Conservation (phyloP, 352 stramenopile genomes). For the Pythium apleroticum region DNA sequence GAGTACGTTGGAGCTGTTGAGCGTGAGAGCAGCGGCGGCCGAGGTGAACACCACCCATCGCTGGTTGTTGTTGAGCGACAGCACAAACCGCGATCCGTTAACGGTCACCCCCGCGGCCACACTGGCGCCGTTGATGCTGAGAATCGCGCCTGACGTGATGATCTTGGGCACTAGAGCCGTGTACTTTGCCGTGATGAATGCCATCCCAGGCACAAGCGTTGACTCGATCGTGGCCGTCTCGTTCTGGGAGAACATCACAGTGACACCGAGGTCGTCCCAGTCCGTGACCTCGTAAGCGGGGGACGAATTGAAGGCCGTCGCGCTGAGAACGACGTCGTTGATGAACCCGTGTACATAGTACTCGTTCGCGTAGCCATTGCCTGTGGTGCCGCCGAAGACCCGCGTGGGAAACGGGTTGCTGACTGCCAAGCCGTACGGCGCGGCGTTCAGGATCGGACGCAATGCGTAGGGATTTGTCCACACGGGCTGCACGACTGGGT, state of each 20-base stretch:
- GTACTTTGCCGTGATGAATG: constrained; percentile 58
- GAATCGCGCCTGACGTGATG: constrained; percentile 41
- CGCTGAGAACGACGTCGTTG: constrained; percentile 54
- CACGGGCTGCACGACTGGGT: constrained; percentile 40
- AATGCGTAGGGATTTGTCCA: constrained; percentile 72
- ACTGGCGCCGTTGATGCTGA: constrained; percentile 41
- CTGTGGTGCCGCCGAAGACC: constrained; percentile 44
- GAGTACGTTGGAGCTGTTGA: constrained; percentile 39
- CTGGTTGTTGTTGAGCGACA: constrained; percentile 49
- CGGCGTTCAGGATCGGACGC: constrained; percentile 34
- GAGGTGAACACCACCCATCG: constrained; percentile 69
- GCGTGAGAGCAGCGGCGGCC: constrained; percentile 28
- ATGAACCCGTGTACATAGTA: constrained; percentile 52
- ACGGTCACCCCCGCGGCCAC: background rate
- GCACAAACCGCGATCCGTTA: constrained; percentile 36
- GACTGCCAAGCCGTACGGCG: constrained; percentile 48
- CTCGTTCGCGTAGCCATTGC: constrained; percentile 44
- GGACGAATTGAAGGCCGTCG: constrained; percentile 40
- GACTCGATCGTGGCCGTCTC: constrained; percentile 40
- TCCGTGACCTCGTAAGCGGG: constrained; percentile 43
- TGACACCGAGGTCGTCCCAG: constrained; percentile 56
- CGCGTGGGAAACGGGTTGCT: constrained; percentile 60
- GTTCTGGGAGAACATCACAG: constrained; percentile 40
- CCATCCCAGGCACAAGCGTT: constrained; percentile 65
- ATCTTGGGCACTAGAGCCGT: constrained; percentile 44